phyloP scores from a whole-genome alignment of 2,329 filamentous ascomycete species.

The Phyllosticta citriasiana region DNA sequence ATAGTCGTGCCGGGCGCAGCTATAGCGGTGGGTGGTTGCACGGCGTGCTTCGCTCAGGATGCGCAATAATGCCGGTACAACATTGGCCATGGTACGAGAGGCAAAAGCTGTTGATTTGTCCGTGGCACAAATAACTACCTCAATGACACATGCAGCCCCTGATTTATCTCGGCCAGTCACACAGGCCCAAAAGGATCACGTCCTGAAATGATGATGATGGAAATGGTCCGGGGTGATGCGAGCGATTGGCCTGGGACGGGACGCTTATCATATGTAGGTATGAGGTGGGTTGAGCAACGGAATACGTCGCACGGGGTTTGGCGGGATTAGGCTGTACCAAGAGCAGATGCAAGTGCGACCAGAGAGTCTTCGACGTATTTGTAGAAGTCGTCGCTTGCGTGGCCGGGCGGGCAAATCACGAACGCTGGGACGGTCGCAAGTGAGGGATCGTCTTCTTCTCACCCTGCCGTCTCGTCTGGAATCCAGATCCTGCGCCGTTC shows the following conservation, averaged over 20 bases:
- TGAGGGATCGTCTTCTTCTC: neutral
- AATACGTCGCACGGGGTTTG: conserved; percentile 7
- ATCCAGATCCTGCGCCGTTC: neutral
- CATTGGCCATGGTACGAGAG: neutral
- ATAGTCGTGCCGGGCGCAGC: neutral
- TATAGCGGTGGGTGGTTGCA: conserved; percentile 8
- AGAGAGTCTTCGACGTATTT: neutral
- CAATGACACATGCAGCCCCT: conserved; percentile 8
- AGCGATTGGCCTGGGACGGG: neutral
- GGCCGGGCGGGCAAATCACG: neutral
- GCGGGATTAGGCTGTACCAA: conserved; percentile 8
- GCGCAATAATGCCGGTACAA: neutral
- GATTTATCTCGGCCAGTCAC: neutral
- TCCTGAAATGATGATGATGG: neutral
- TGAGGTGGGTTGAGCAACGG: neutral
- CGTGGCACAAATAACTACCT: neutral
- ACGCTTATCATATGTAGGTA: conserved; percentile 6
- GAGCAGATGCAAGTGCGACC: neutral
- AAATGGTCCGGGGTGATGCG: neutral
- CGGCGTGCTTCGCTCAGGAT: conserved; percentile 3
- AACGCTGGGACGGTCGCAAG: neutral
- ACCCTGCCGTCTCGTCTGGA: neutral
- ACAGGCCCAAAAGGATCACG: neutral
- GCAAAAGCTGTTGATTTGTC: no score
- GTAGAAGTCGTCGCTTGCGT: neutral